phyloP scores from a whole-genome alignment of 176 grass and related monocot genomes.

The Chloris gayana region DNA sequence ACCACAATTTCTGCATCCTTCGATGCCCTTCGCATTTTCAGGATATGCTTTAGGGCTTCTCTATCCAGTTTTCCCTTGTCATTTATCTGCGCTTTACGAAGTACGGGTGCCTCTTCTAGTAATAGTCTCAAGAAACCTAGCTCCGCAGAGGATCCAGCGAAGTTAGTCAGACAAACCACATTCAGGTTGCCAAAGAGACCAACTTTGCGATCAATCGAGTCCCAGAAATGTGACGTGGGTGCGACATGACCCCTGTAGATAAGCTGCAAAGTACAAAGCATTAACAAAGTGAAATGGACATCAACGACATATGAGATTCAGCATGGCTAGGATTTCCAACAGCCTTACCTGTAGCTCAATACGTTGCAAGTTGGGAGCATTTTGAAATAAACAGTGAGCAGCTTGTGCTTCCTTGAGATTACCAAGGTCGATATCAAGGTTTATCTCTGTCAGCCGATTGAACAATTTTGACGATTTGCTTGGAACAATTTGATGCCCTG shows the following conservation, averaged over 20 bases:
- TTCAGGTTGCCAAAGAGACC: conserved; percentile 14
- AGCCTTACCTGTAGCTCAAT: conserved; percentile 35
- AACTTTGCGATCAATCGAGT: conserved; percentile 12
- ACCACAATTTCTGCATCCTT: conserved; percentile 32
- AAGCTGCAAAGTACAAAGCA: conserved; percentile 28
- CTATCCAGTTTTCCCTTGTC: conserved; percentile 6
- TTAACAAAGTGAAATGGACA: conserved; percentile 6
- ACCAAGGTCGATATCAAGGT: conserved; percentile 32
- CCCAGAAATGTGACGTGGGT: conserved; percentile 13
- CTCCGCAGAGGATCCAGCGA: background rate
- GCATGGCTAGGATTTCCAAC: conserved; percentile 29
- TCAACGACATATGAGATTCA: conserved; percentile 18
- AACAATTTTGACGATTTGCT: conserved; percentile 31
- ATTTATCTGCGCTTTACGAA: conserved; percentile 7
- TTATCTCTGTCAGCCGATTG: conserved; percentile 35
- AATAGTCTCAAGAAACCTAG: conserved; percentile 27
- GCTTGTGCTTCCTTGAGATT: conserved; percentile 26
- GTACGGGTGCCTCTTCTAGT: conserved; percentile 3
- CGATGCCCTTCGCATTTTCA: conserved; percentile 47
- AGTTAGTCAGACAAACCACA: background rate
- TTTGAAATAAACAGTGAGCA: conserved; percentile 48
- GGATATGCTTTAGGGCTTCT: conserved; percentile 14
- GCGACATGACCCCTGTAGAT: background rate
- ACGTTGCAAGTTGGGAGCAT: conserved; percentile 45
- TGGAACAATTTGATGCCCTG: background rate